Base-by-base conservation (phyloP, 2,329 filamentous ascomycete genomes). In the Hymenoscyphus repandus region DNA sequence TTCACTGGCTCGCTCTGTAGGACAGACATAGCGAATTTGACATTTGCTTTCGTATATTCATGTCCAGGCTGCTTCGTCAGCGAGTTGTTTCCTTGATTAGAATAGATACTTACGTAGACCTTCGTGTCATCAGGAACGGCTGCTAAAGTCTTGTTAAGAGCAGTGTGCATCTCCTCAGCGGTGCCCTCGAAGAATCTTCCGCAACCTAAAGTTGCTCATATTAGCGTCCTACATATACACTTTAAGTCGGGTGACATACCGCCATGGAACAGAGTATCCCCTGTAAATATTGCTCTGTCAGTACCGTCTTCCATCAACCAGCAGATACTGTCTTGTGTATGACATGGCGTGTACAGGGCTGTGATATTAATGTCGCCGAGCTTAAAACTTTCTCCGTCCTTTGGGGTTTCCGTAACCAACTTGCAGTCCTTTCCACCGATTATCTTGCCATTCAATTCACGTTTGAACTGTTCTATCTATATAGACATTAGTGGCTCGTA, bases 291-390 rank as follows among this genome's bases (percentile, higher is more conserved):
- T 6, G 79, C 91, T 62, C 80, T 84, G 44, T 87, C 76, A 43
- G 81, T 74, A 17, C 82, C 84, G 64, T 99, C 92, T 70, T 96
- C 82, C 74, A 93, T 83, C 61, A 84, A 89, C 74, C 85, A 99
- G 76, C 93, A 99, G 67, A 99, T 96, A 69, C 91, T 96, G 72
- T 99, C 93, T 72, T 96, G 91, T 1, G 93, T 99, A 68, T 99
- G 93, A 69, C 93, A 99, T 1, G 93, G 93, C 11, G 93, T 99
- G 71, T 97, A 88, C n/a, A 97, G 74, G 20, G 88, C 87, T 66
- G 81, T 92, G 51, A 96, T 86, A 12, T 79, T 78, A 68, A 99
- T 93, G 59, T 79, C 78, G 50, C 93, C 93, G 55, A 99, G 82
- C 56, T 81, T 85, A 75, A 96, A 96, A 2, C 76, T 81, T 58